Evolutionary conservation across 106 monocot species (phyloP).

Genomic region (Allium fistulosum): DNA sequence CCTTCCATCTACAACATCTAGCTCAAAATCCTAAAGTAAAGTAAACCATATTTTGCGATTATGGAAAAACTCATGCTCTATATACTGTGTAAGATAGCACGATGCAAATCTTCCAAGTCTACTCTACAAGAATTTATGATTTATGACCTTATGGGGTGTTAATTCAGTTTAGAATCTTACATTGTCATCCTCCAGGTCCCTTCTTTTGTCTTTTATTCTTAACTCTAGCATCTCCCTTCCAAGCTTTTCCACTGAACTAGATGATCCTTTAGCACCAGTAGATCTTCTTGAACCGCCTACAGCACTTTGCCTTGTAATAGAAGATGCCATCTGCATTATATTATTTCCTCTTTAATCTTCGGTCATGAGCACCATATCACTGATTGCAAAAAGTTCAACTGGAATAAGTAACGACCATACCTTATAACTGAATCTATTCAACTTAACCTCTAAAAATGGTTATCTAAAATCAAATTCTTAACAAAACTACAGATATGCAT

Average conservation of each 20-base stretch:
- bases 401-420: not conserved
- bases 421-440: no score
- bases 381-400: not conserved
- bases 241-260: conserved; percentile 34
- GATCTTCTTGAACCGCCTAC: conserved; percentile 25
- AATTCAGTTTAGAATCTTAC: conserved; percentile 14
- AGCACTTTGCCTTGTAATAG: conserved; percentile 26
- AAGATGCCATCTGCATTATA: conserved; percentile 20
- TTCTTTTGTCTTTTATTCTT: conserved; percentile 24
- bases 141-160: not conserved
- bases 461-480: no score
- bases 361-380: not conserved
- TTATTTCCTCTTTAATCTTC: conserved; percentile 5
- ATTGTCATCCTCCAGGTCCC: conserved; percentile 21
- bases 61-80: no score
- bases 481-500: no score
- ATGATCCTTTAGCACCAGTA: conserved; percentile 21
- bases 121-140: no score
- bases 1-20: conserved; percentile 18
- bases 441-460: no score
- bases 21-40: conserved; percentile 22
- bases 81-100: no score
- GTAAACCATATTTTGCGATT: no score
- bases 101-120: no score
- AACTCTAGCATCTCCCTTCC: conserved; percentile 37